Conservation (phyloP, 192 early-diverging fungal species). For the Coemansia sp. region DNA sequence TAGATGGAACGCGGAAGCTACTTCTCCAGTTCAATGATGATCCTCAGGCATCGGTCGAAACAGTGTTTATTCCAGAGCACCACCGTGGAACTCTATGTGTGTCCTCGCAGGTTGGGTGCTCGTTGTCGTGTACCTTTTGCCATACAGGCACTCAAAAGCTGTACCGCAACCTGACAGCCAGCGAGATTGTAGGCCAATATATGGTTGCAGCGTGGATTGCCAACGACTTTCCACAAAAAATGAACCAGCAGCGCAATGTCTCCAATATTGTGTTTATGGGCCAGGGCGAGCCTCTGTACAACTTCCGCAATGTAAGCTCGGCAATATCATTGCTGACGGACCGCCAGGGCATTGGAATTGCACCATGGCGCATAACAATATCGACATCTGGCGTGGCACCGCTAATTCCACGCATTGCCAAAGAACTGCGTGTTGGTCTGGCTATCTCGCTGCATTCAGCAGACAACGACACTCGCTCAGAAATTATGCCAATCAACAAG, state of each 20-base stretch:
- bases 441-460: constrained; percentile 86
- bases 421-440: constrained; percentile 66
- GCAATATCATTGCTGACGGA: constrained; percentile 61
- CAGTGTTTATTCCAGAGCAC: constrained; percentile 74
- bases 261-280: constrained; percentile 93
- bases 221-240: constrained; percentile 59
- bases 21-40: constrained; percentile 59
- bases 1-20: constrained; percentile 63
- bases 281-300: constrained; percentile 86
- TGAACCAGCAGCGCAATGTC: constrained; percentile 52
- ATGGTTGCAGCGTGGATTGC: constrained; percentile 61
- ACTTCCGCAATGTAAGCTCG: constrained; percentile 67
- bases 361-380: constrained; percentile 77
- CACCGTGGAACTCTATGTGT: constrained; percentile 72
- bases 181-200: constrained; percentile 69
- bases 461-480: constrained; percentile 69
- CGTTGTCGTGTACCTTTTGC: constrained; percentile 82
- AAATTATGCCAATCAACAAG: constrained; percentile 83
- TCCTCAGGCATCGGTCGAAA: constrained; percentile 63
- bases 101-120: constrained; percentile 83
- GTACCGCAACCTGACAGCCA: constrained; percentile 67
- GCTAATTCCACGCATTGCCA: constrained; percentile 70
- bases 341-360: constrained; percentile 57
- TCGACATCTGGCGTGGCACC: constrained; percentile 85
- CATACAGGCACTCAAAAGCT: constrained; percentile 88